Percentiles rank a stretch among this genome's conserved stretches.
These are phyloP conservation scores for Berberis thunbergii DNA, from an alignment of 164 flowering plant species.

Conservation along the genomic window DNA sequence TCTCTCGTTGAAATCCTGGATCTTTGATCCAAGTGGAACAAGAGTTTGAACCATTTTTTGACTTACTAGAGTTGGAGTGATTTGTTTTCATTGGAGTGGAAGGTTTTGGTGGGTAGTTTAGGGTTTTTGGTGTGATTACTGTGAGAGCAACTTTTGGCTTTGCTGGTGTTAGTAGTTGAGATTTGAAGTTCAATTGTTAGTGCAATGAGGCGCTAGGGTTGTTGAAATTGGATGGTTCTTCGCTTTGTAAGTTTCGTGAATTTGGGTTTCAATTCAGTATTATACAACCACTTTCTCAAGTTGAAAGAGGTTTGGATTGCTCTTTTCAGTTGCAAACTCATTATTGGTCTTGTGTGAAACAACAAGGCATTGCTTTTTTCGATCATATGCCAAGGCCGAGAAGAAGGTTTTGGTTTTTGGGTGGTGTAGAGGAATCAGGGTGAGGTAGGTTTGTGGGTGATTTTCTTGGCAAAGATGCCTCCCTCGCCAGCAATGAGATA, in stretches of 20 bases:
- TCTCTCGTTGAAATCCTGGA: background rate
- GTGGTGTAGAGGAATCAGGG: conserved; percentile 4
- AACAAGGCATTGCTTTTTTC: too few species aligned
- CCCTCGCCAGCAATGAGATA: conserved; percentile 67
- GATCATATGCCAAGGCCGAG: background rate
- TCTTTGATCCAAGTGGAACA: background rate
- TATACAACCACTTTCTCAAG: too few species aligned
- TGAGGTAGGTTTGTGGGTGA: conserved; percentile 1
- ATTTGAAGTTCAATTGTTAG: background rate
- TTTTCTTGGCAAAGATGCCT: conserved; percentile 41
- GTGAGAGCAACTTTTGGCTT: background rate
- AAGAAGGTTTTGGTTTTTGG: background rate
- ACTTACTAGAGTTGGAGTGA: too few species aligned
- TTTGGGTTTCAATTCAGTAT: background rate
- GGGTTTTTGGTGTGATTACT: background rate
- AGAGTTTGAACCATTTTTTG: background rate
- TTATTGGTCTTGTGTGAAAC: too few species aligned
- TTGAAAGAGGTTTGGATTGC: too few species aligned
- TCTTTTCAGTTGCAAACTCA: too few species aligned
- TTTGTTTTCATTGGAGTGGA: too few species aligned
- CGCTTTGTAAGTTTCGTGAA: background rate
- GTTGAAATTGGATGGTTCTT: conserved; percentile 11
- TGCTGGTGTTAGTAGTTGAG: conserved; percentile 1
- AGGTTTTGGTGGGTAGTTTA: too few species aligned
- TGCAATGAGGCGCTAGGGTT: background rate